Evolutionary conservation across 2,329 filamentous ascomycete genomes (phyloP), one percentile per base, ranked within the genome.

Genomic region (Alternaria conjuncta): DNA sequence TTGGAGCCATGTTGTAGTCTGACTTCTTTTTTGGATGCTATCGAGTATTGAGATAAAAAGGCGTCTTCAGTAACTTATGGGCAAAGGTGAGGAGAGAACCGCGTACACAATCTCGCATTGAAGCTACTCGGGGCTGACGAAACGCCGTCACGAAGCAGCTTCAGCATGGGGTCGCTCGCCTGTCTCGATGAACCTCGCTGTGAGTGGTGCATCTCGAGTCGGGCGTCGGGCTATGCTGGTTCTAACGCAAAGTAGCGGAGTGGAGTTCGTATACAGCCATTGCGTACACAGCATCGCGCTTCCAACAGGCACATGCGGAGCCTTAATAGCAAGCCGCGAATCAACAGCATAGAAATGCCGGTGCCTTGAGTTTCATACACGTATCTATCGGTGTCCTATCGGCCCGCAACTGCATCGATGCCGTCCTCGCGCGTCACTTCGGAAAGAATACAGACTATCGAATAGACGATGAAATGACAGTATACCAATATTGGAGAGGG

Each of bases 221-320:
- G 13, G 26, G 47, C 47, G 21, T 26, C 8, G 23, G 21, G 21
- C 45, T 47, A 2, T 51, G 18, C 47, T 51, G 12, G 6, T 10
- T 32, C 47, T 51, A 51, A 51, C 47, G 47, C 47, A 30, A 51
- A 51, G n/a, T 5, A 30, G 47, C 47, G 26, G 47, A 10, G 47
- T 12, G 26, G 47, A 51, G 47, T 51, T 51, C 26, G 47, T 28
- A 12, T 51, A 4, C n/a, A 51, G 18, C 47, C 3, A 2, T 20
- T 6, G n/a, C 26, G n/a, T 21, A 28, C 47, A 20, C 6, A 15
- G 12, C 11, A 18, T 30, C 18, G n/a, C 20, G 12, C 26, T n/a
- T 30, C 2, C 15, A 10, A 32, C 26, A 32, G 4, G 26, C 26
- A 32, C 18, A 10, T 21, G 26, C 30, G n/a, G 13, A 21, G 47